Evolutionary conservation across 78 protist genomes (phyloP), one percentile per base, ranked within the genome.

Genomic region (Chrysochromulina tobinii): DNA sequence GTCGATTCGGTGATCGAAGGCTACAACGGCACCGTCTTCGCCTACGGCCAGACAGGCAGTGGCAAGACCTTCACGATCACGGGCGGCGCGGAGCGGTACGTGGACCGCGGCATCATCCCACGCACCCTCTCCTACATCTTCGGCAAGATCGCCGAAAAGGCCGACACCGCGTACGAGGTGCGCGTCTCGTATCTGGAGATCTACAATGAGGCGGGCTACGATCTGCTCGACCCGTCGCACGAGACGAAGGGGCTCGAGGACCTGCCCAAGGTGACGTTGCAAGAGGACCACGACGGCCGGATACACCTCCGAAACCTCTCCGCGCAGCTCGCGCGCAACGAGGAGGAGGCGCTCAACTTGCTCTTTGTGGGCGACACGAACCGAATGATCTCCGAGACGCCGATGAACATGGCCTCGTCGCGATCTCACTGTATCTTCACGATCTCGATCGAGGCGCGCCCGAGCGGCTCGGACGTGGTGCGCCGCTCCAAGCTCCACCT

Each of bases 41-140:
- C 93, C 55, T 91, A 83, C 25, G 93, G 89, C 7, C 89, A 85
- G 81, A 96, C 97, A 21, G 97, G 97, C 58, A 38, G 84, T 17
- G 97, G 97, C 50, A 94, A 94, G 89, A 94, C 95, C 25, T 94
- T 77, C 84, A 90, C 94, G 23, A 95, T 95, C 66, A 95, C 96
- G 0, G 96, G 96, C 11, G 96, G 96, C 4, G 38, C 96, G 0
- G 94, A 92, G 59, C 15, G 48, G 69, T 95, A 93, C 79, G 89
- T 27, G 6, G 93, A 91, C 3, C 94, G 97, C 11, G 97, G 97
- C 66, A 90, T 95, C 79, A 95, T 95, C 53, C 97, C 97, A 8
- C 91, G 97, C 14, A 0, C 93, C 12, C 50, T 95, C 59, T 38
- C 90, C 64, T 27, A 64, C 67, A 9, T 94, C 54, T 95, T 94